These are phyloP conservation scores for Piper betle DNA, from an alignment of 164 flowering plant genomes.

Conservation along the genomic window DNA sequence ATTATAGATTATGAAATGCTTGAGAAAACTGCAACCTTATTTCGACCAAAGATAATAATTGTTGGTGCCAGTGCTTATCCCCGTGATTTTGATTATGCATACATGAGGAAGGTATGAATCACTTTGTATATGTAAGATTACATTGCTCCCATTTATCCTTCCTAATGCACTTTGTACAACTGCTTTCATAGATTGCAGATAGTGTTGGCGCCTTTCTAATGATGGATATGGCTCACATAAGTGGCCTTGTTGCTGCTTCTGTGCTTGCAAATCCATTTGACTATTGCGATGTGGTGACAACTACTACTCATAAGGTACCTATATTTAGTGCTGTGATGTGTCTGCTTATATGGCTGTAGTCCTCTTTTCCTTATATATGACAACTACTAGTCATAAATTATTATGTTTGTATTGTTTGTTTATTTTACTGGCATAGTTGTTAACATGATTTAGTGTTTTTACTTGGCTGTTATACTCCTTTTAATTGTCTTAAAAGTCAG, in stretches of 20 bases:
- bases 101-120: conserved; percentile 68
- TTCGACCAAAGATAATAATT: conserved; percentile 86
- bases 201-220: conserved; percentile 86
- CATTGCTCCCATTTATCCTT: neutral
- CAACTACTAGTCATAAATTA: no score
- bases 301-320: conserved; percentile 91
- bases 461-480: no score
- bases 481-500: no score
- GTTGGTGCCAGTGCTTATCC: conserved; percentile 98
- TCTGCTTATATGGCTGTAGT: neutral
- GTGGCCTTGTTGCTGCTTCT: conserved; percentile 92
- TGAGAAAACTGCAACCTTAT: conserved; percentile 74
- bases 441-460: no score
- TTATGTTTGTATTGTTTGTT: no score
- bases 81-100: conserved; percentile 88
- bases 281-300: conserved; percentile 85
- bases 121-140: neutral
- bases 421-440: no score
- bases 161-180: neutral
- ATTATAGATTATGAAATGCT: conserved; percentile 92
- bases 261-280: conserved; percentile 89
- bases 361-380: no score
- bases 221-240: conserved; percentile 99
- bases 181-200: conserved; percentile 65
- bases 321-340: neutral